Evolutionary conservation across 768 basidiomycete genomes (phyloP).

Genomic region (Suillus tomentosus): DNA sequence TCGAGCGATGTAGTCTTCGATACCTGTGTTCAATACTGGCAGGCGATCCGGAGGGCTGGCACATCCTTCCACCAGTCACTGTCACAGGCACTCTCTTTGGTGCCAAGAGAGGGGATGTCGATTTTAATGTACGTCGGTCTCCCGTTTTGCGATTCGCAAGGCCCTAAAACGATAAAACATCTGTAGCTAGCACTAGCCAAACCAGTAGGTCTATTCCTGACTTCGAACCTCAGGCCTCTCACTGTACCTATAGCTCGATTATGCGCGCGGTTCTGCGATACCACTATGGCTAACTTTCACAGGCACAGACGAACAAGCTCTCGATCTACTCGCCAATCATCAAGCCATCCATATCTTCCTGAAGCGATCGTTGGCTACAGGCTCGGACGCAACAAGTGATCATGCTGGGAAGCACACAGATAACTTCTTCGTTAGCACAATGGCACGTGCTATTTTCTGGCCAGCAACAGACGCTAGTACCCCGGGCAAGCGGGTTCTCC

Average conservation of each 20-base stretch:
- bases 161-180: neutral
- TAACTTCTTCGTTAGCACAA: slow-evolving; percentile 45
- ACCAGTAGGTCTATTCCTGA: slow-evolving; percentile 37
- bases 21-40: neutral
- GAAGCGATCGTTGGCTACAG: slow-evolving; percentile 49
- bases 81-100: slow-evolving; percentile 40
- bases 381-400: slow-evolving; percentile 47
- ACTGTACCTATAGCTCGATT: slow-evolving; percentile 42
- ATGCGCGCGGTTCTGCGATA: slow-evolving; percentile 51
- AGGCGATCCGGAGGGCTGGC: slow-evolving; percentile 45
- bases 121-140: slow-evolving; percentile 34
- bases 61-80: slow-evolving; percentile 32
- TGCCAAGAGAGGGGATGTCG: slow-evolving; percentile 30
- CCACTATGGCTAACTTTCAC: slow-evolving; percentile 51
- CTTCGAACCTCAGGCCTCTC: neutral
- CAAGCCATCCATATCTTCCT: slow-evolving; percentile 44
- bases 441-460: slow-evolving; percentile 55
- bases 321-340: slow-evolving; percentile 50
- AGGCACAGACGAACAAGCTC: slow-evolving; percentile 46
- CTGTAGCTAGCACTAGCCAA: slow-evolving; percentile 49
- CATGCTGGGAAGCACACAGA: slow-evolving; percentile 41
- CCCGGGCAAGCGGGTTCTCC: slow-evolving; percentile 38
- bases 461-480: slow-evolving; percentile 24
- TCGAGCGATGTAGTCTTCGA: neutral
- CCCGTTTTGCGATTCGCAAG: neutral